Percentiles rank a stretch among this genome's conserved stretches.
These are phyloP conservation scores for Reticulascus tulasneorum DNA, from an alignment of 2,329 filamentous ascomycete species.

Conservation along the genomic window DNA sequence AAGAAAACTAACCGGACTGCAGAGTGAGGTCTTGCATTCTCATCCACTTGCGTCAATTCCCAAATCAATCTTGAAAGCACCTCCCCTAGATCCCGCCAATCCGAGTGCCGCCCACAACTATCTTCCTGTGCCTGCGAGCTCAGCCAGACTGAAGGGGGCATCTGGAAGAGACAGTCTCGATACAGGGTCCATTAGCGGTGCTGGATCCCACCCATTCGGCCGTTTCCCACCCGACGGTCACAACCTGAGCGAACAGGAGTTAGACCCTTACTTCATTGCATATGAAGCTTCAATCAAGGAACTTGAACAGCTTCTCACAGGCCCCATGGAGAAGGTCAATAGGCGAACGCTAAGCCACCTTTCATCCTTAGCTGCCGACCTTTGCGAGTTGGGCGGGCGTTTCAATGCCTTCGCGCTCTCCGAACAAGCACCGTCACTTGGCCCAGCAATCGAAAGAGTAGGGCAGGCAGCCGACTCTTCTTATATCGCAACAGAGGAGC, in stretches of 20 bases:
- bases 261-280: constrained; percentile 93
- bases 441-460: constrained; percentile 87
- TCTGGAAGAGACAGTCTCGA: constrained; percentile 26
- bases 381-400: constrained; percentile 89
- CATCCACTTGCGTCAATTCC: constrained; percentile 88
- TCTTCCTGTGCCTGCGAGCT: constrained; percentile 79
- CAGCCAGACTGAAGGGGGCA: constrained; percentile 70
- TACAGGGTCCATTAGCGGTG: constrained; percentile 31
- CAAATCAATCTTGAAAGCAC: constrained; percentile 90
- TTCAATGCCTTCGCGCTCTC: constrained; percentile 97
- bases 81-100: constrained; percentile 93
- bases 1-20: constrained; percentile 20
- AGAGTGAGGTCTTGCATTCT: constrained; percentile 94
- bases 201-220: constrained; percentile 58
- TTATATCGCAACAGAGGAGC: constrained; percentile 91
- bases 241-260: constrained; percentile 77
- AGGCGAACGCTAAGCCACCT: constrained; percentile 82
- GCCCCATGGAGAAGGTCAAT: constrained; percentile 96
- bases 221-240: constrained; percentile 79
- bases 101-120: constrained; percentile 81
- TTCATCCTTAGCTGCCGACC: constrained; percentile 76
- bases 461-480: constrained; percentile 94
- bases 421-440: constrained; percentile 82
- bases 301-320: constrained; percentile 80
- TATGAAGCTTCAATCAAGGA: constrained; percentile 93